Evolutionary conservation across 2,329 filamentous ascomycete genomes (phyloP), one percentile per base, ranked within the genome.

Genomic region (Colletotrichum sp.): DNA sequence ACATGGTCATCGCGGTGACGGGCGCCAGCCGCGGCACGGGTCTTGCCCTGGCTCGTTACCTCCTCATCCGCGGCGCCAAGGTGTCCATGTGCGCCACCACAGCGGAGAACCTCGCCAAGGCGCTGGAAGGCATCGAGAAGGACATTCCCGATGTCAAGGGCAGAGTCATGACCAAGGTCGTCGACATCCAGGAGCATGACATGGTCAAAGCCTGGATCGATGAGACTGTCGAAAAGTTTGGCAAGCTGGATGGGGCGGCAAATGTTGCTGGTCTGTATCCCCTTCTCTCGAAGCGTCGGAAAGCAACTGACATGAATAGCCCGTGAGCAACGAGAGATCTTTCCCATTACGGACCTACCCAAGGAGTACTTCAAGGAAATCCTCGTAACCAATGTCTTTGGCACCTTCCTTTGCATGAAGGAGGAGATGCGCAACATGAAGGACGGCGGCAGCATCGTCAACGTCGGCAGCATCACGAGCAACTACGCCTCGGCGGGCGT

Each of bases 401-500:
- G 80, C 26, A 78, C 79, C 4, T 81, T 82, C 30, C 78, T 81
- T 75, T 78, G 76, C 18, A 78, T 82, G 61, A 79, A 80, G n/a
- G 80, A 77, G 24, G 80, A 82, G 55, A 80, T 82, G 79, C 80
- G 78, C 59, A 71, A 80, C 61, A 89, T 90, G 78, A 81, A 81
- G 24, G 80, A 82, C 1, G 82, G 83, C 1, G 87, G 87, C 0
- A 88, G 87, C 76, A 88, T 90, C 30, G 86, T 90, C 72, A 90
- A 88, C 79, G 86, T 86, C 10, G 81, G 85, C 18, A 87, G 86
- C 72, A 85, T 88, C 14, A 85, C 86, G 32, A 87, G 88, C 1
- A 71, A 86, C 12, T 82, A 81, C 26, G 87, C 86, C 6, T 83
- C 82, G 1, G 80, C 79, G 10, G 82, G 81, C 18, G 79, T 80